Evolutionary conservation across 2,329 filamentous ascomycete species (phyloP).

Genomic region (Arthrobotrys musiformis): DNA sequence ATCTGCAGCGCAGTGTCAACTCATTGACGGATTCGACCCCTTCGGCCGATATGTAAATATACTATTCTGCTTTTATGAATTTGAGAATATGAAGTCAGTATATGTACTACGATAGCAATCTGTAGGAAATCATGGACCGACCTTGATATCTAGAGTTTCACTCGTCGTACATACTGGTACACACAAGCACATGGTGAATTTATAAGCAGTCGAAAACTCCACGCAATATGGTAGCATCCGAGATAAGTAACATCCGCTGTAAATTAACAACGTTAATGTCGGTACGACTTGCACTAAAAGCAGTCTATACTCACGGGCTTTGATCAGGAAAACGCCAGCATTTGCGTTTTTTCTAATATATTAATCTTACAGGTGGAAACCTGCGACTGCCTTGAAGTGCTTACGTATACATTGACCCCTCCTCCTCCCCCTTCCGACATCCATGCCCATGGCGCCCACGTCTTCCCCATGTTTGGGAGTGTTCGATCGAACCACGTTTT

Average conservation of each 20-base stretch:
- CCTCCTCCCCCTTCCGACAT: conserved; percentile 2
- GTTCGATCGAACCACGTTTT: conserved; percentile 1
- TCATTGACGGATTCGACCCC: not conserved
- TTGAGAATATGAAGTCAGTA: no score
- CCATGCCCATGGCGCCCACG: not conserved
- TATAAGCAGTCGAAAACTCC: not conserved
- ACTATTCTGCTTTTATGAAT: no score
- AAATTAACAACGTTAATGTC: not conserved
- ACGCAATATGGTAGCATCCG: not conserved
- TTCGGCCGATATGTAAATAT: no score
- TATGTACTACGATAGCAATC: no score
- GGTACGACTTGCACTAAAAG: not conserved
- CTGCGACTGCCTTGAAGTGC: conserved; percentile 9
- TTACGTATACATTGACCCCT: conserved; percentile 19
- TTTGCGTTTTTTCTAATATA: no score
- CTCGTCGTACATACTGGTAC: not conserved
- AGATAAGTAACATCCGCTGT: not conserved
- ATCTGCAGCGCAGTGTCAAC: not conserved
- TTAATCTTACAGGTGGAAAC: no score
- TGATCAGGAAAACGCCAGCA: no score
- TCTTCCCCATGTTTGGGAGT: not conserved
- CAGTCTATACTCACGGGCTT: not conserved
- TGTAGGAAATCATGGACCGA: no score
- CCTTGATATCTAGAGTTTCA: not conserved
- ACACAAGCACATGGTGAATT: no score